Percentiles rank a stretch among this genome's conserved stretches.
phyloP scores from a whole-genome alignment of 768 basidiomycete genomes.

The Lentinula edodes region DNA sequence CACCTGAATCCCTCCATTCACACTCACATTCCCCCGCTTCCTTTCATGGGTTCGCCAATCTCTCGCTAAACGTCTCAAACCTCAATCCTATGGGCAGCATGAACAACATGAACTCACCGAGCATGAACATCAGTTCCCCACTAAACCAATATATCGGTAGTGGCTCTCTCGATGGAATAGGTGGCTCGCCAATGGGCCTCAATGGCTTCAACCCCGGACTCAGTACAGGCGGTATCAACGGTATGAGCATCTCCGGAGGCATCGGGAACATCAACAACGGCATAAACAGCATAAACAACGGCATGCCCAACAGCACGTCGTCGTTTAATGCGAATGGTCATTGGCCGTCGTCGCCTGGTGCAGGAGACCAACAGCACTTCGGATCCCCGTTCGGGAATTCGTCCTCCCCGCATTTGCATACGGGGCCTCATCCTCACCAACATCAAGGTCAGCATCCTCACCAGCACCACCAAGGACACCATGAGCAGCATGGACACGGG shows the following conservation, averaged over 20 bases:
- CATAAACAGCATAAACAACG: neutral
- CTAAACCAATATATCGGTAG: neutral
- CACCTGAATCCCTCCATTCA: constrained; percentile 29
- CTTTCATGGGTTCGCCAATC: constrained; percentile 20
- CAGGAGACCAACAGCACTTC: neutral
- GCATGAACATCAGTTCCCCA: neutral
- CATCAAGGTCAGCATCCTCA: neutral
- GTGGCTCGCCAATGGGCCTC: neutral
- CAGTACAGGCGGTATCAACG: neutral
- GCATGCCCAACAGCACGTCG: neutral
- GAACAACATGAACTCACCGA: neutral
- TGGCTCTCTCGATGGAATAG: neutral
- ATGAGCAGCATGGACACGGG: neutral
- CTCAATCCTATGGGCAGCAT: neutral
- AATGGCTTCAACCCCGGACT: too few relatives aligned
- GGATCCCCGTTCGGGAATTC: neutral
- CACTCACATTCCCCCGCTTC: constrained; percentile 22
- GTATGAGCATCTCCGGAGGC: neutral
- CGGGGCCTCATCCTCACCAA: neutral
- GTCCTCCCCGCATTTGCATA: neutral
- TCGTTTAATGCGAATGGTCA: neutral
- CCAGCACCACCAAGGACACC: neutral
- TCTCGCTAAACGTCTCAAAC: constrained; percentile 20
- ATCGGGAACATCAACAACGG: neutral
- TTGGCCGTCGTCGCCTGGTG: neutral